Base-by-base conservation (phyloP, 1,284 basidiomycete species). In the Trichosporon sp. region DNA sequence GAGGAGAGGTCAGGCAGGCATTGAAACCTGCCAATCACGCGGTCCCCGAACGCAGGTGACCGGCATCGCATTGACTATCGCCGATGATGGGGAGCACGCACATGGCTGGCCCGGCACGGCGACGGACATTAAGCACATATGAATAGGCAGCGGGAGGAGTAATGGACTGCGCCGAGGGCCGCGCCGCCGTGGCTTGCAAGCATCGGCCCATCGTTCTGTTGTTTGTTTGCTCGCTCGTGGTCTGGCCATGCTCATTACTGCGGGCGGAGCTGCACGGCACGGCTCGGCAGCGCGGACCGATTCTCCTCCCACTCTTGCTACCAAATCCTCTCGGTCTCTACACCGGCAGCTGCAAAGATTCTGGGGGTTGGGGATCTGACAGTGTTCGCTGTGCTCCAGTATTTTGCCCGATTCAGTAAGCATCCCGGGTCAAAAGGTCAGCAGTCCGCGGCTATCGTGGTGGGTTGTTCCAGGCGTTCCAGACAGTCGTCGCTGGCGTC, bases 61-160 rank as follows among this genome's bases (percentile, higher is more conserved):
- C 19, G n/a, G 19, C 19, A 11, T 21, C 19, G 19, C 21, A 54
- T 54, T 54, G 51, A 26, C 21, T 8, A 21, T 16, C 14, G 19
- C 21, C 51, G 21, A 26, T 10, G n/a, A 54, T 21, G 51, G 21
- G 51, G 51, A 54, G 51, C 16, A 21, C 51, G 51, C 8, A 54
- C 19, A 54, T 54, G n/a, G 8, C n/a, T 19, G 21, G 21, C 51
- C 51, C 51, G 19, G 51, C 43, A 16, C 16, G 14, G 16, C 43
- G 43, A 4, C 43, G 43, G 43, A 46, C 43, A 46, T n/a, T n/a
- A 46, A n/a, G 43, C 43, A 46, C 43, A 7, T 11, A 46, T 46
- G 43, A 46, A 46, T 46, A 46, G 43, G 43, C 43, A 46, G 43
- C 43, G 43, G 43, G 43, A 46, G 43, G 43, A 46, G 43, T 46